Evolutionary conservation across 1,284 basidiomycete genomes (phyloP), one percentile per base, ranked within the genome.

Genomic region (Spongispora temasekensis): DNA sequence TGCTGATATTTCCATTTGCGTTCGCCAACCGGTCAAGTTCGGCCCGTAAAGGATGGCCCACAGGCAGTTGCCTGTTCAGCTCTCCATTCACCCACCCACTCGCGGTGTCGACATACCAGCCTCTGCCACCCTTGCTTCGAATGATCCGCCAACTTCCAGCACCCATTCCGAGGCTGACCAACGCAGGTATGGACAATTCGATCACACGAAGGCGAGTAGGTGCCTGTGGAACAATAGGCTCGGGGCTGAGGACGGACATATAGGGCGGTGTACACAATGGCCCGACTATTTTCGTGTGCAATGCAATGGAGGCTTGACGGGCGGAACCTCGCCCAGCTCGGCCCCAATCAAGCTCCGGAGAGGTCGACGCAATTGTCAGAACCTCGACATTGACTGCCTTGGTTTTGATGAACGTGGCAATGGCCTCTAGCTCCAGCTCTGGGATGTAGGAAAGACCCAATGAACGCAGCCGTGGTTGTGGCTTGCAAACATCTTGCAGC

Each of bases 61-160:
- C 72, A 5, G 80, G 75, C 12, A 97, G 76, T 65, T 89, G 87
- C 51, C 94, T 80, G 61, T 82, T 76, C 55, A 93, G 75, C 28
- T 77, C 76, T 53, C 79, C 77, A 3, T 79, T 76, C 48, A 90
- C 79, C 89, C 95, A 97, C 3, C 91, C 93, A 55, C 88, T 89
- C 17, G 91, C 91, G 0, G 88, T 85, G 73, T 97, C 93, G 58
- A 97, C 94, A 69, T 96, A 97, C 95, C 97, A 99, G 2, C 95
- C 96, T 46, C 97, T 79, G 1, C 95, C 89, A 3, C 97, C 97
- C 71, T 97, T 96, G 69, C 93, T 95, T 66, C 87, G 83, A 40
- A 98, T 83, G 61, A 94, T 91, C 61, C 90, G 86, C 97, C 97
- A 99, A 40, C 88, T 78, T 4, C 87, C 89, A 0, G 88, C 90